These are phyloP conservation scores for Phaeophleospora eucalypticola DNA, from an alignment of 2,329 filamentous ascomycete genomes.

Conservation along the genomic window DNA sequence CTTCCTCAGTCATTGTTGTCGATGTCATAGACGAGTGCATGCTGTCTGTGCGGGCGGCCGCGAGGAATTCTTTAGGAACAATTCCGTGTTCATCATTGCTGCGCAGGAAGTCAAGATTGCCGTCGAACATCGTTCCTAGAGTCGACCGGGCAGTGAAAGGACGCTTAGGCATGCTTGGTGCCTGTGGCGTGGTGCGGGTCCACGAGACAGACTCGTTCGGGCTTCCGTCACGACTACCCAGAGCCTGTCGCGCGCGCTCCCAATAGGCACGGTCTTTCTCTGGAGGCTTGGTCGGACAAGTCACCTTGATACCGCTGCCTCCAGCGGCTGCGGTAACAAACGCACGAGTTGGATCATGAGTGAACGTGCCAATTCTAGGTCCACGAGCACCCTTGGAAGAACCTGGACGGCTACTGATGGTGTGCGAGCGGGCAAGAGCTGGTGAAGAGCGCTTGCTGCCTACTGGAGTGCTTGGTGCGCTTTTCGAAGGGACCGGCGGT, in stretches of 20 bases:
- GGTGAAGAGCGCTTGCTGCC: conserved; percentile 11
- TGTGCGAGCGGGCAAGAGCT: conserved; percentile 3
- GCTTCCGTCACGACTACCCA: conserved; percentile 28
- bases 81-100: conserved; percentile 58
- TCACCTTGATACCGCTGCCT: conserved; percentile 20
- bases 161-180: conserved; percentile 21
- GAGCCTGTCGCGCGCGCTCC: conserved; percentile 26
- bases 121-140: conserved; percentile 32
- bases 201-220: conserved; percentile 26
- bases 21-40: conserved; percentile 48
- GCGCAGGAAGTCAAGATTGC: conserved; percentile 61
- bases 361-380: conserved; percentile 19
- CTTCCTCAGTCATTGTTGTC: conserved; percentile 40
- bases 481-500: conserved; percentile 15
- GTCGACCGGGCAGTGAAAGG: conserved; percentile 34
- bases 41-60: conserved; percentile 33
- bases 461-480: conserved; percentile 21
- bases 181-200: conserved; percentile 17
- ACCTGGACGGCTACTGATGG: background rate
- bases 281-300: conserved; percentile 18
- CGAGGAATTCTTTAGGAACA: conserved; percentile 31
- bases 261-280: conserved; percentile 27
- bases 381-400: conserved; percentile 1
- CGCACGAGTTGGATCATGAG: conserved; percentile 20
- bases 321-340: conserved; percentile 17